A percentile compares a stretch with the other conserved stretches of the same genome.
Conservation (phyloP, 2,329 filamentous ascomycete species). For the Claviceps digitariae region DNA sequence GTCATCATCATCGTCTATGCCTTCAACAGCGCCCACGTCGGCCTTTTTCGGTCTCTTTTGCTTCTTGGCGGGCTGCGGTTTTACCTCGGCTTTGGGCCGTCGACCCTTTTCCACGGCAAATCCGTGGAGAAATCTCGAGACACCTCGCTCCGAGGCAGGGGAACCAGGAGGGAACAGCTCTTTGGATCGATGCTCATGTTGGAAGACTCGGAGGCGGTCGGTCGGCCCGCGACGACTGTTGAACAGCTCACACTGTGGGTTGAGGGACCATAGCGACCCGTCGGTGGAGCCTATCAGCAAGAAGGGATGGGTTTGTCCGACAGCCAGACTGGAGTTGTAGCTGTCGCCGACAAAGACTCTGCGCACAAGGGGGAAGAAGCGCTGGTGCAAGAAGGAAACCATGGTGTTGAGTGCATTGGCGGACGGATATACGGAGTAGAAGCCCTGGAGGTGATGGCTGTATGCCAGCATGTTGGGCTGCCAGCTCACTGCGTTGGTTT, state of each 20-base stretch:
- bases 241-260: conserved; percentile 25
- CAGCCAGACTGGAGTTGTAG: conserved; percentile 34
- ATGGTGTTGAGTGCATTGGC: conserved; percentile 38
- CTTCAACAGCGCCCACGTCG: conserved; percentile 12
- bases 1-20: conserved; percentile 18
- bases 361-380: conserved; percentile 38
- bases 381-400: conserved; percentile 38
- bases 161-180: conserved; percentile 16
- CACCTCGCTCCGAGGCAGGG: conserved; percentile 26
- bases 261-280: conserved; percentile 37
- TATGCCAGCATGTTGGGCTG: conserved; percentile 41
- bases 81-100: conserved; percentile 28
- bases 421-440: conserved; percentile 37
- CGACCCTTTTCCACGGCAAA: conserved; percentile 37
- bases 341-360: conserved; percentile 38
- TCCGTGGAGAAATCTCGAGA: conserved; percentile 36
- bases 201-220: conserved; percentile 29
- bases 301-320: conserved; percentile 38
- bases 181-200: conserved; percentile 37
- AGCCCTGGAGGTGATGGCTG: conserved; percentile 42
- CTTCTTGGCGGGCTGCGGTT: conserved; percentile 22
- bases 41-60: conserved; percentile 23
- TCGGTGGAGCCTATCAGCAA: conserved; percentile 39
- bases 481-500: conserved; percentile 34
- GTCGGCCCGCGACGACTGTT: conserved; percentile 19